Evolutionary conservation across 2,329 filamentous ascomycete species (phyloP).

Genomic region (Leptographium galeiforme): DNA sequence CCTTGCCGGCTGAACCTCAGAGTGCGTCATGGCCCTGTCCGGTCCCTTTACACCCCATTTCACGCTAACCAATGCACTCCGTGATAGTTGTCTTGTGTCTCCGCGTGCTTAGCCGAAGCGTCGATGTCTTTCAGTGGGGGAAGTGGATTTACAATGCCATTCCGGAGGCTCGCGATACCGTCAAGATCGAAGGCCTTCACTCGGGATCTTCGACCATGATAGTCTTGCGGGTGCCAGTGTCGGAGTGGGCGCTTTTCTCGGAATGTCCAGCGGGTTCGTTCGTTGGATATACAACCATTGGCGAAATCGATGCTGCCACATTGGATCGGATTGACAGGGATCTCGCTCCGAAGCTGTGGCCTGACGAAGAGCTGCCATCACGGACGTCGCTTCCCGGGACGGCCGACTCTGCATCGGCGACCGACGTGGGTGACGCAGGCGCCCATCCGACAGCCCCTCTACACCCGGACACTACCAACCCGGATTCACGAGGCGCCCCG

Average conservation of each 20-base stretch:
- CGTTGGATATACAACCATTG: constrained; percentile 10
- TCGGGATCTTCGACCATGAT: constrained; percentile 11
- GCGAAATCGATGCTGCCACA: constrained; percentile 1
- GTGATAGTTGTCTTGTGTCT: constrained; percentile 10
- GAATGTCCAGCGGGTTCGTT: constrained; percentile 9
- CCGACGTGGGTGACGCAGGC: not conserved
- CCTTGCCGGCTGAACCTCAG: constrained; percentile 7
- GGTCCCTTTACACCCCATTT: not conserved
- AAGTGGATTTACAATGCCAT: constrained; percentile 10
- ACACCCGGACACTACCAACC: not conserved
- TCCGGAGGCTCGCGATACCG: constrained; percentile 2
- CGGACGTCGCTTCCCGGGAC: not conserved
- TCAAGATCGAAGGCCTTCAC: constrained; percentile 9
- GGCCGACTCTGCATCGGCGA: not conserved
- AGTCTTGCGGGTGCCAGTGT: constrained; percentile 8
- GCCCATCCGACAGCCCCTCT: not conserved
- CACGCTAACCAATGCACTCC: not conserved
- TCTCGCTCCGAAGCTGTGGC: constrained; percentile 9
- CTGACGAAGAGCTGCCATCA: not conserved
- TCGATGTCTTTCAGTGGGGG: constrained; percentile 9
- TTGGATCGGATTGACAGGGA: constrained; percentile 6
- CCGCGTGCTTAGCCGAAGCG: constrained; percentile 5
- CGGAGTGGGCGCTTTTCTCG: constrained; percentile 7
- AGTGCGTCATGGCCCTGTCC: not conserved
- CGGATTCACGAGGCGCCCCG: not conserved